Conservation (phyloP, 2,329 filamentous ascomycete species). For the Fusarium oxysporum region DNA sequence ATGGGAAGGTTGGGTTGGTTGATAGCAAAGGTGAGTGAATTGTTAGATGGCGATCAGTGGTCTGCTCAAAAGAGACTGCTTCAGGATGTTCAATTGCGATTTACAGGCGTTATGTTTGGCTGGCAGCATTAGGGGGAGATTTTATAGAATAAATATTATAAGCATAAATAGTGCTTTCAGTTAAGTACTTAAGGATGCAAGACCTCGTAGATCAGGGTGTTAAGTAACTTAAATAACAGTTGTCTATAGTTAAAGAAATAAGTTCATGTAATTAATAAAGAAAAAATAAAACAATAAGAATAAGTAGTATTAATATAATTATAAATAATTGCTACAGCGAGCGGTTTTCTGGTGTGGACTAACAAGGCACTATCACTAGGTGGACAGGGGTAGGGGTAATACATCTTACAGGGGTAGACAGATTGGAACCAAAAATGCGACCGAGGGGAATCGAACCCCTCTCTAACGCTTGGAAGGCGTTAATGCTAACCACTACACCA, state of each 20-base stretch:
- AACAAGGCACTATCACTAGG: accelerated
- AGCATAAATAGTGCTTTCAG: not conserved
- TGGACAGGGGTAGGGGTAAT: not conserved
- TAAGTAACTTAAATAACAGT: too few species aligned
- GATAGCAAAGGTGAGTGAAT: not conserved
- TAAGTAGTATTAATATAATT: too few species aligned
- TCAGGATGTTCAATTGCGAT: not conserved
- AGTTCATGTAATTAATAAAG: not conserved
- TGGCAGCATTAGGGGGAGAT: not conserved
- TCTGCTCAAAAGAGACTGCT: not conserved
- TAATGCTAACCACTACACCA: slow-evolving; percentile 37
- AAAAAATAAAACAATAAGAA: not conserved
- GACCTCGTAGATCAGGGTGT: not conserved
- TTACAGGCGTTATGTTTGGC: not conserved
- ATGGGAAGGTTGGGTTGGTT: not conserved
- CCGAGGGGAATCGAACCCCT: slow-evolving; percentile 35
- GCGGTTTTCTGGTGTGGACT: not conserved
- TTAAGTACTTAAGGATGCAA: not conserved
- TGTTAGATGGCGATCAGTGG: not conserved
- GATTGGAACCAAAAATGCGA: slow-evolving; percentile 4
- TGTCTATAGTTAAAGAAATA: too few species aligned
- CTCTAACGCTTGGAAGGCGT: slow-evolving; percentile 36
- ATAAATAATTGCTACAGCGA: too few species aligned
- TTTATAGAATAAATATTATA: not conserved
- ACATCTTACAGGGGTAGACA: not conserved